These are phyloP conservation scores for Quercus parvula DNA, from an alignment of 306 rosid genomes.

Conservation along the genomic window DNA sequence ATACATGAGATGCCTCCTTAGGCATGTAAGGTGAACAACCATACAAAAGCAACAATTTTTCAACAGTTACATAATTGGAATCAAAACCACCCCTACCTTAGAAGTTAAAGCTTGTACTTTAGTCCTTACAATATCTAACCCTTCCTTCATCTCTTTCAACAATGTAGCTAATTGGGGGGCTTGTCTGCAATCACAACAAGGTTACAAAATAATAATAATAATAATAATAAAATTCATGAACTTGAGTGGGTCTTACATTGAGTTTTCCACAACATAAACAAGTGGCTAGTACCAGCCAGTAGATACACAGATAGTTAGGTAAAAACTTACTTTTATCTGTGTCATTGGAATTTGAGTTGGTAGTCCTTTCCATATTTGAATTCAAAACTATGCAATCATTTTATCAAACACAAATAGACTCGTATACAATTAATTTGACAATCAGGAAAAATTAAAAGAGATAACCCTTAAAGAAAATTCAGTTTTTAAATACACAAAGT, in stretches of 20 bases:
- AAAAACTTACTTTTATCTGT: background rate
- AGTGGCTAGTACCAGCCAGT: background rate
- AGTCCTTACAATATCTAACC: constrained; percentile 50
- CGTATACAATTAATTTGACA: no score
- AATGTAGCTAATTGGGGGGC: constrained; percentile 52
- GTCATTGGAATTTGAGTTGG: background rate
- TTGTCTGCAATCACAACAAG: constrained; percentile 31
- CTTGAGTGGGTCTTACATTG: background rate
- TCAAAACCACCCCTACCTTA: constrained; percentile 37
- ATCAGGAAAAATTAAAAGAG: no score
- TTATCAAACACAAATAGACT: background rate
- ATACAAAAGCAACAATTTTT: background rate
- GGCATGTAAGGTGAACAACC: background rate
- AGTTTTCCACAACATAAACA: background rate
- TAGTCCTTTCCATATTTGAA: background rate
- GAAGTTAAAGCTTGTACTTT: constrained; percentile 70
- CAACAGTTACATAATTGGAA: background rate
- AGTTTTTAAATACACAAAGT: no score
- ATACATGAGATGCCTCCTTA: no score
- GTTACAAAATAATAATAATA: background rate
- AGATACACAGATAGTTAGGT: background rate
- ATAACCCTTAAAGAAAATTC: no score
- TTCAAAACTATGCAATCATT: background rate
- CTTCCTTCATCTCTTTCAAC: constrained; percentile 85
- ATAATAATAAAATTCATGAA: background rate